Evolutionary conservation across 352 stramenopile species (phyloP).

Genomic region (Phytopythium oedochilum): DNA sequence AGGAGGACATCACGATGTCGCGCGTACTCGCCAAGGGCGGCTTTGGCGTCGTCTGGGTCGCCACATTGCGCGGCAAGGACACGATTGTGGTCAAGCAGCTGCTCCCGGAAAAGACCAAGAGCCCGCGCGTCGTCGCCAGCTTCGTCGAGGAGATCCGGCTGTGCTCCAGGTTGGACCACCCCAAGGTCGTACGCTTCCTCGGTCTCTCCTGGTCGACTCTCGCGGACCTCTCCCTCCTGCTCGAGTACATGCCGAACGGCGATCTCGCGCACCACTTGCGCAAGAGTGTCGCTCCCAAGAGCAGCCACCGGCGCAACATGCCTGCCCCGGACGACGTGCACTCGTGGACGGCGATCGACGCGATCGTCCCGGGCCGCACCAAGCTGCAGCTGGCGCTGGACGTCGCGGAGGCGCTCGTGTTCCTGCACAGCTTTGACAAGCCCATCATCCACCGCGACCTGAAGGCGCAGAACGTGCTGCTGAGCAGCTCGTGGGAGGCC

Average conservation of each 20-base stretch:
- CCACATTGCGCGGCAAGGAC: constrained; percentile 18
- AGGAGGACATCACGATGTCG: constrained; percentile 25
- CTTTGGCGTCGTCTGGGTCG: constrained; percentile 43
- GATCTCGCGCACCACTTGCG: constrained; percentile 25
- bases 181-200: constrained; percentile 41
- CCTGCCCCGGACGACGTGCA: not conserved
- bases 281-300: not conserved
- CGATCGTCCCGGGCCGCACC: constrained; percentile 7
- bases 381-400: constrained; percentile 10
- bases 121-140: constrained; percentile 22
- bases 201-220: constrained; percentile 40
- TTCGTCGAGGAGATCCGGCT: constrained; percentile 54
- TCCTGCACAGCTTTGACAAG: constrained; percentile 10
- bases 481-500: constrained; percentile 30
- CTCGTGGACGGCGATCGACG: not conserved
- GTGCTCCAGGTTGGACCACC: constrained; percentile 33
- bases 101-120: constrained; percentile 35
- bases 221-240: constrained; percentile 30
- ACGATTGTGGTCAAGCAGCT: constrained; percentile 49
- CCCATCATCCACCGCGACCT: constrained; percentile 33
- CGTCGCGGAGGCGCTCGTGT: constrained; percentile 16
- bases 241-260: constrained; percentile 43
- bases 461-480: constrained; percentile 51
- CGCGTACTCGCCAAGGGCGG: constrained; percentile 42
- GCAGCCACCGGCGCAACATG: not conserved